Evolutionary conservation across 768 basidiomycete genomes (phyloP).

Genomic region (Lactarius vividus): DNA sequence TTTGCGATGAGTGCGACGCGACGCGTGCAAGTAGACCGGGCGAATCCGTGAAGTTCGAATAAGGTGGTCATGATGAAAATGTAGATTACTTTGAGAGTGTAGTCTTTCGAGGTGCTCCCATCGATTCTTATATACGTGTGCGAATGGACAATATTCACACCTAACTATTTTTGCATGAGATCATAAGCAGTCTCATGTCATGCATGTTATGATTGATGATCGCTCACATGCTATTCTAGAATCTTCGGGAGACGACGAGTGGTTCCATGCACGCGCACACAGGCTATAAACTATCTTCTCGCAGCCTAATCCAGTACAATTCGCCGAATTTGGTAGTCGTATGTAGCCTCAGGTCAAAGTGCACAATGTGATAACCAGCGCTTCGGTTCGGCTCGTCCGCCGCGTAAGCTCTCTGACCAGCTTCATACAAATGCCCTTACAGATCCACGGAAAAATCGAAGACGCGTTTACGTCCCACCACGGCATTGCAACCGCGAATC

Average conservation of each 20-base stretch:
- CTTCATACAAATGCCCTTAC: background rate
- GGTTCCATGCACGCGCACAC: background rate
- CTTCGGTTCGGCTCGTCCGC: background rate
- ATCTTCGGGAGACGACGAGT: background rate
- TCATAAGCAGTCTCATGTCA: background rate
- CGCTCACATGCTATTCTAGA: background rate
- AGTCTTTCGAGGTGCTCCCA: background rate
- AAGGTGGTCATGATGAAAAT: background rate
- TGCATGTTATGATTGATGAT: background rate
- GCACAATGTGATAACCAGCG: background rate
- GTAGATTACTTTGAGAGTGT: background rate
- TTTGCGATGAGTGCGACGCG: constrained; percentile 18
- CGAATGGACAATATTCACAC: background rate
- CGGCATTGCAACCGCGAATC: too few species aligned
- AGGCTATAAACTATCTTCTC: too few species aligned
- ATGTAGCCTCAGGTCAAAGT: background rate
- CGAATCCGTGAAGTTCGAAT: constrained; percentile 2
- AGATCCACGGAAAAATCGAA: background rate
- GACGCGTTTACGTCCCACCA: background rate
- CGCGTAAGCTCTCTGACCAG: background rate
- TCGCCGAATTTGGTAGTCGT: background rate
- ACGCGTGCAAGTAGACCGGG: constrained; percentile 3
- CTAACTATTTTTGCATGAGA: background rate
- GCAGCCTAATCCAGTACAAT: background rate
- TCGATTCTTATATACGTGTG: background rate